Conservation (phyloP, 257 asterid genomes). For the Solanum ossicruentum region DNA sequence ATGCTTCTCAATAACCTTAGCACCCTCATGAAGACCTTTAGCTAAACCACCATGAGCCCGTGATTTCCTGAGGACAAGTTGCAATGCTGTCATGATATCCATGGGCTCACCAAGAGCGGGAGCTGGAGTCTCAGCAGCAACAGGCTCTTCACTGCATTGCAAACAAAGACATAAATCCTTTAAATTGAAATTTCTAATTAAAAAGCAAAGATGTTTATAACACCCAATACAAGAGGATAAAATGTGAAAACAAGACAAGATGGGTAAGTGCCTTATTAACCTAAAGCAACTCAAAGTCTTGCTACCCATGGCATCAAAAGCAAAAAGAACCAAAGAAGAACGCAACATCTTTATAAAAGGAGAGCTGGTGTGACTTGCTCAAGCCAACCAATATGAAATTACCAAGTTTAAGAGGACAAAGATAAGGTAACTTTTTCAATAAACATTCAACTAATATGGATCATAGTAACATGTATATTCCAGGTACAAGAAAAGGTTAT, state of each 20-base stretch:
- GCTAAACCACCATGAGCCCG: conserved; percentile 59
- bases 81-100: conserved; percentile 54
- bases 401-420: neutral
- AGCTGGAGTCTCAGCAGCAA: conserved; percentile 25
- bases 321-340: neutral
- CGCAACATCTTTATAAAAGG: neutral
- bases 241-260: neutral
- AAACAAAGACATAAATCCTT: neutral
- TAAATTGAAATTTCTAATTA: neutral
- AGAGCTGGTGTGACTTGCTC: neutral
- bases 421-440: neutral
- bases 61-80: conserved; percentile 53
- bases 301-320: neutral
- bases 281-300: neutral
- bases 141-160: conserved; percentile 29
- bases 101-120: conserved; percentile 51
- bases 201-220: neutral
- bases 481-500: neutral
- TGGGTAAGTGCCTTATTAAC: neutral
- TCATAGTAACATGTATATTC: neutral
- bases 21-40: conserved; percentile 57
- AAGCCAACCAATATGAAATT: neutral
- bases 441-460: neutral
- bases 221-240: neutral
- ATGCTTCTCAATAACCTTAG: conserved; percentile 60